Conservation (phyloP, 495 filamentous ascomycete species). For the Trichoderma reesei region DNA sequence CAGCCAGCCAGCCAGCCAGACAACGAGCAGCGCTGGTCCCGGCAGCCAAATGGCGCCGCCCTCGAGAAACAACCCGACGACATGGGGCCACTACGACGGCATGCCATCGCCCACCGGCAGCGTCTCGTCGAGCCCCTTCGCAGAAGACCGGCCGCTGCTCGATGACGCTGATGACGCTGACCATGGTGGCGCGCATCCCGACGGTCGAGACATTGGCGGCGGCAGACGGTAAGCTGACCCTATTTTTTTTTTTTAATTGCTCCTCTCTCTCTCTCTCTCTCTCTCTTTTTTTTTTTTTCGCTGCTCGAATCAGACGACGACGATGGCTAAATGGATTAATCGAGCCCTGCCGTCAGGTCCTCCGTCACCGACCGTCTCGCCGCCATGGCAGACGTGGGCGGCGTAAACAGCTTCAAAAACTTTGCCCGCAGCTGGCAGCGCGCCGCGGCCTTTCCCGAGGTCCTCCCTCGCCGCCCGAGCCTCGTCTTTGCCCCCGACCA, state of each 20-base stretch:
- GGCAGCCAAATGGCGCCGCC: conserved; percentile 1
- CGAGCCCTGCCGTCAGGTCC: conserved; percentile 33
- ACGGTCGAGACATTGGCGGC: neutral
- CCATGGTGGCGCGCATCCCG: conserved; percentile 16
- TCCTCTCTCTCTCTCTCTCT: no score
- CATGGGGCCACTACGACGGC: conserved; percentile 42
- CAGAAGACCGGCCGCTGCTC: conserved; percentile 31
- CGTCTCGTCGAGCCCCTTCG: conserved; percentile 23
- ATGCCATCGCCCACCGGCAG: conserved; percentile 28
- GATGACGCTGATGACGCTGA: conserved; percentile 24
- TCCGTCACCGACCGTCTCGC: conserved; percentile 66
- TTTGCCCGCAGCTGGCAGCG: conserved; percentile 92
- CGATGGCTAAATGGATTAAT: no score
- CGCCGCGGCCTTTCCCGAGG: conserved; percentile 79
- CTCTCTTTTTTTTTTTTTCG: no score
- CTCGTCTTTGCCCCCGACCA: conserved; percentile 51
- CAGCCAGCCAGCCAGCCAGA: neutral
- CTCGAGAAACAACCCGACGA: conserved; percentile 36
- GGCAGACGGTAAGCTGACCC: conserved; percentile 8
- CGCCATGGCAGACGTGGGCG: conserved; percentile 67
- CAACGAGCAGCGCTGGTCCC: neutral
- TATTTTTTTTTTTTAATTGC: no score
- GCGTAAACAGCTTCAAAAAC: conserved; percentile 87
- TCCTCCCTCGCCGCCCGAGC: conserved; percentile 63
- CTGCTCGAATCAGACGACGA: no score